Conservation (phyloP, 768 basidiomycete genomes). For the Gloeostereum incarnatum region DNA sequence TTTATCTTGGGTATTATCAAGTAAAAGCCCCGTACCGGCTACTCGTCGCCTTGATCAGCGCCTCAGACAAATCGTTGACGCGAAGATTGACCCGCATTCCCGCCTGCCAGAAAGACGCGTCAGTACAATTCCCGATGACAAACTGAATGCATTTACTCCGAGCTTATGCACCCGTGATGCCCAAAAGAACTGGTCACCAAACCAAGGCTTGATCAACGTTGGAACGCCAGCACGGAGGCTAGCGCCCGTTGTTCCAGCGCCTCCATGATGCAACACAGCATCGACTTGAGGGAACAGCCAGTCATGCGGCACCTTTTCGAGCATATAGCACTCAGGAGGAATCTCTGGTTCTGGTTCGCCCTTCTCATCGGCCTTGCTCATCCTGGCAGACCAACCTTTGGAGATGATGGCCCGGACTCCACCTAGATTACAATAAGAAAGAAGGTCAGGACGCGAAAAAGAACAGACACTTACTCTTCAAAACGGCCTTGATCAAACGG, state of each 20-base stretch:
- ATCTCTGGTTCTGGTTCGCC: conserved; percentile 31
- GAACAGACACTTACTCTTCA: conserved; percentile 34
- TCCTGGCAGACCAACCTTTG: conserved; percentile 58
- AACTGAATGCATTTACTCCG: no score
- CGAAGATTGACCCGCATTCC: conserved; percentile 44
- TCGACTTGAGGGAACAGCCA: conserved; percentile 55
- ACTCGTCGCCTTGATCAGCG: conserved; percentile 45
- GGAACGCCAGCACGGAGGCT: conserved; percentile 56
- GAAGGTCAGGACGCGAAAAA: not conserved
- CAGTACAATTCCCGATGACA: no score
- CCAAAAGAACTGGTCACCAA: conserved; percentile 65
- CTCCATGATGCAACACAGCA: conserved; percentile 60
- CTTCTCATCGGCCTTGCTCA: conserved; percentile 27
- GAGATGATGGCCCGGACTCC: conserved; percentile 59
- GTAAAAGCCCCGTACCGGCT: conserved; percentile 27
- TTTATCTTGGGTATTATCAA: not conserved
- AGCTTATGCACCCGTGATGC: conserved; percentile 25
- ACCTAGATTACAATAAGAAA: conserved; percentile 20
- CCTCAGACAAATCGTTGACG: conserved; percentile 39
- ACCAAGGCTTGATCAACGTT: conserved; percentile 64
- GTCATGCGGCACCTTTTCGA: conserved; percentile 65
- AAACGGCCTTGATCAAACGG: conserved; percentile 49
- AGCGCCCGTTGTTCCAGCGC: conserved; percentile 65
- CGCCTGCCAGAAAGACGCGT: conserved; percentile 24
- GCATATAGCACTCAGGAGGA: conserved; percentile 41